Percentiles rank a stretch among this genome's conserved stretches.
Conservation (phyloP, 1,284 basidiomycete genomes). For the Agaricales sp. region DNA sequence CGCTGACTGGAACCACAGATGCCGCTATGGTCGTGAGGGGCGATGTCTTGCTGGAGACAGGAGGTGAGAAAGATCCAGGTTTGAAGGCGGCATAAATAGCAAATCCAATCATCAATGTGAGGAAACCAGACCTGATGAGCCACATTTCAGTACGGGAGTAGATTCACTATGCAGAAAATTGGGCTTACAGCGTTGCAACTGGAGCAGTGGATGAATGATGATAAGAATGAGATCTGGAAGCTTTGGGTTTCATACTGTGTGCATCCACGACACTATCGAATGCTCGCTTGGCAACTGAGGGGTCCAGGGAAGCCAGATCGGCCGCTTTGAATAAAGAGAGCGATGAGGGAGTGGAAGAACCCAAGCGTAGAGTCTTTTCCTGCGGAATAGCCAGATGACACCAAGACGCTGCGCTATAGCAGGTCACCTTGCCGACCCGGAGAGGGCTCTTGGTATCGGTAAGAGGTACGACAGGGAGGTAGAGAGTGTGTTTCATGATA, state of each 20-base stretch:
- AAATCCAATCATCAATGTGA: background rate
- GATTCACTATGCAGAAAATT: background rate
- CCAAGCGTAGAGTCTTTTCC: conserved; percentile 4
- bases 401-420: conserved; percentile 19
- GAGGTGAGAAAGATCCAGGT: conserved; percentile 25
- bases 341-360: background rate
- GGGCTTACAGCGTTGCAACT: background rate
- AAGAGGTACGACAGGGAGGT: conserved; percentile 46
- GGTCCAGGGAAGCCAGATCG: conserved; percentile 30
- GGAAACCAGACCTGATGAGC: background rate
- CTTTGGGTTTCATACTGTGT: background rate
- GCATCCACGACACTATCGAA: conserved; percentile 28
- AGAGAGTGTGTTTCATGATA: conserved; percentile 43
- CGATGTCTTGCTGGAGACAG: conserved; percentile 19
- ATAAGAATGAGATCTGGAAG: background rate
- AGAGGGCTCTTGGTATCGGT: conserved; percentile 14
- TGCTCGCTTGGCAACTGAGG: conserved; percentile 31
- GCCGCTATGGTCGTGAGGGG: conserved; percentile 10
- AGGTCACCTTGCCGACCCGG: conserved; percentile 18
- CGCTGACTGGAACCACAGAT: conserved; percentile 2
- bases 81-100: background rate
- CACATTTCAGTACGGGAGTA: background rate
- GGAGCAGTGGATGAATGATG: background rate
- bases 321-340: conserved; percentile 15
- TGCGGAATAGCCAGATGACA: conserved; percentile 3